Evolutionary conservation across 495 filamentous ascomycete genomes (phyloP).

Genomic region (Penicillium odoratum): DNA sequence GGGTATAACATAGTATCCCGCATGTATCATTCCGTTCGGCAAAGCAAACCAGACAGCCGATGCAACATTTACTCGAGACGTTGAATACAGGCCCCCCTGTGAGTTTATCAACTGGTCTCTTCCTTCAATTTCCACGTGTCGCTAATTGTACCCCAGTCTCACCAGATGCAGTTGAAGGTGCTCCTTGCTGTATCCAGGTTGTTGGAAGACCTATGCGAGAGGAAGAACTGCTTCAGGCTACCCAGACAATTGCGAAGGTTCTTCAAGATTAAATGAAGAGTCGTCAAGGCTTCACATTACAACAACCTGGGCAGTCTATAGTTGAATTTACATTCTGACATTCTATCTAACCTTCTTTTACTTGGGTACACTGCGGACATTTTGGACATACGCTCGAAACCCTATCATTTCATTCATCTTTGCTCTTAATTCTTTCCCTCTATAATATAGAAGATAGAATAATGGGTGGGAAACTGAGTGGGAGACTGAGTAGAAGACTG

Average conservation of each 20-base stretch:
- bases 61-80: constrained; percentile 14
- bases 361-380: too few relatives aligned
- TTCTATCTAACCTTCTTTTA: too few relatives aligned
- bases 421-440: too few relatives aligned
- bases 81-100: constrained; percentile 24
- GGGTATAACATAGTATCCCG: constrained; percentile 15
- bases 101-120: constrained; percentile 2
- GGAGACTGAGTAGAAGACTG: too few relatives aligned
- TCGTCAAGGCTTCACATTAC: too few relatives aligned
- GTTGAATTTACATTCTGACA: too few relatives aligned
- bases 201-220: constrained; percentile 18
- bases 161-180: constrained; percentile 16
- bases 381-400: too few relatives aligned
- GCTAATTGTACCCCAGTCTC: constrained; percentile 2
- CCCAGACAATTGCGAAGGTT: neutral
- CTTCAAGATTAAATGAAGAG: neutral
- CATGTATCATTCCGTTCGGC: constrained; percentile 20
- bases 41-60: constrained; percentile 18
- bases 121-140: neutral
- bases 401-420: too few relatives aligned
- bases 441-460: too few relatives aligned
- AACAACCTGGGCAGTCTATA: too few relatives aligned
- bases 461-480: too few relatives aligned
- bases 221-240: constrained; percentile 14
- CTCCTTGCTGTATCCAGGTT: constrained; percentile 21